Conservation (phyloP, 23 red algal species). For the Chondrus crispus region DNA sequence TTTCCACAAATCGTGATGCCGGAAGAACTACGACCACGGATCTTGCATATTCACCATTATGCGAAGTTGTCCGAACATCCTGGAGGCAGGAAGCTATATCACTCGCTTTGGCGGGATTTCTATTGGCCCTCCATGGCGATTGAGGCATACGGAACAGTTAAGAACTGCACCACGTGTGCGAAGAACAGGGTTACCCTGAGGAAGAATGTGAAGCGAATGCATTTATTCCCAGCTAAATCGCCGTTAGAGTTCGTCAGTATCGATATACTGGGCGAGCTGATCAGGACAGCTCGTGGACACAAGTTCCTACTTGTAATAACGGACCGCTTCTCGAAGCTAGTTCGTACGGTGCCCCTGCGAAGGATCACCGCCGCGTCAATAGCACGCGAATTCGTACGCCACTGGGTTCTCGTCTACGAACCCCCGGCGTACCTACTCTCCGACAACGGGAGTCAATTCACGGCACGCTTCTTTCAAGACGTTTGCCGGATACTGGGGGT, state of each 20-base stretch:
- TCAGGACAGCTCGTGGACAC: not conserved
- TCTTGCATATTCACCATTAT: not conserved
- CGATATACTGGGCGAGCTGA: not conserved
- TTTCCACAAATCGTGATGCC: not conserved
- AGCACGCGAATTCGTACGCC: not conserved
- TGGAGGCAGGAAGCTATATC: not conserved
- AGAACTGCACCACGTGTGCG: not conserved
- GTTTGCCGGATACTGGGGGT: constrained; percentile 20
- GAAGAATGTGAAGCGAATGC: not conserved
- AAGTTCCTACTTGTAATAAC: constrained; percentile 5
- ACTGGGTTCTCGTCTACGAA: not conserved
- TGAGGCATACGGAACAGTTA: not conserved
- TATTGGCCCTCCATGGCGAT: not conserved
- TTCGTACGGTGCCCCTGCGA: not conserved
- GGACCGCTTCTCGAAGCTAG: constrained; percentile 33
- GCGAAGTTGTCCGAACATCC: not conserved
- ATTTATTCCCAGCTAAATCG: not conserved
- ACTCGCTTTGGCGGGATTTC: not conserved
- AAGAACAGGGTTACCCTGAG: not conserved
- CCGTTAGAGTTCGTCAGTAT: not conserved
- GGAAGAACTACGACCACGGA: not conserved
- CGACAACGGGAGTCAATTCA: constrained; percentile 32
- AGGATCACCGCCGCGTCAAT: not conserved
- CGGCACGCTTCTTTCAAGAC: not conserved
- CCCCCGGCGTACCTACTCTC: not conserved